Conservation (phyloP, 352 stramenopile species). For the Globisporangium middletonii region DNA sequence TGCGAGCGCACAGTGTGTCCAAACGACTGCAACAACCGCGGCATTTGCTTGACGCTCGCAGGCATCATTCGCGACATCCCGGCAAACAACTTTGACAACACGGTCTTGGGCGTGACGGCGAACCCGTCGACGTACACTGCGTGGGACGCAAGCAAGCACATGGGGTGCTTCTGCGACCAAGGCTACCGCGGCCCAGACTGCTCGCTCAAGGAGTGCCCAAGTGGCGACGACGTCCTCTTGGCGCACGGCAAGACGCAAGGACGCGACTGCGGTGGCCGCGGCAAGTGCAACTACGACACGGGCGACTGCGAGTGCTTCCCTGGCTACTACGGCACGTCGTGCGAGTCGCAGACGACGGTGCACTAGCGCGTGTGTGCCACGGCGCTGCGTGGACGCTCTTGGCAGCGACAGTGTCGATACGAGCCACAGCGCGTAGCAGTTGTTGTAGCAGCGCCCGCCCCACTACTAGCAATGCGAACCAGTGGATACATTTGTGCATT, state of each 20-base stretch:
- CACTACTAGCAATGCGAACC: too few relatives aligned
- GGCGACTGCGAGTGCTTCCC: constrained; percentile 93
- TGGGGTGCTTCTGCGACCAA: constrained; percentile 93
- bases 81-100: neutral
- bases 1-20: constrained; percentile 91
- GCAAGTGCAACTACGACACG: constrained; percentile 93
- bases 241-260: constrained; percentile 75
- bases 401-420: neutral
- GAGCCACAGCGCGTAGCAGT: too few relatives aligned
- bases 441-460: too few relatives aligned
- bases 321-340: constrained; percentile 93
- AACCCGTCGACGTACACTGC: constrained; percentile 36
- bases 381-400: neutral
- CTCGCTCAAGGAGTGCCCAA: constrained; percentile 94
- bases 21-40: constrained; percentile 92
- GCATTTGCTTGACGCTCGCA: constrained; percentile 90
- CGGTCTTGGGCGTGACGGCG: too few relatives aligned
- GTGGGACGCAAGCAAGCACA: constrained; percentile 92
- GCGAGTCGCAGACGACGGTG: constrained; percentile 77
- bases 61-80: constrained; percentile 57
- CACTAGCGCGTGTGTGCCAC: constrained; percentile 29
- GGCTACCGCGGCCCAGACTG: constrained; percentile 94
- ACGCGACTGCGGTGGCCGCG: constrained; percentile 89
- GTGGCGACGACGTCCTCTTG: constrained; percentile 85
- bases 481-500: too few relatives aligned